Evolutionary conservation across 2,329 filamentous ascomycete species (phyloP).

Genomic region (Mycogone perniciosa): DNA sequence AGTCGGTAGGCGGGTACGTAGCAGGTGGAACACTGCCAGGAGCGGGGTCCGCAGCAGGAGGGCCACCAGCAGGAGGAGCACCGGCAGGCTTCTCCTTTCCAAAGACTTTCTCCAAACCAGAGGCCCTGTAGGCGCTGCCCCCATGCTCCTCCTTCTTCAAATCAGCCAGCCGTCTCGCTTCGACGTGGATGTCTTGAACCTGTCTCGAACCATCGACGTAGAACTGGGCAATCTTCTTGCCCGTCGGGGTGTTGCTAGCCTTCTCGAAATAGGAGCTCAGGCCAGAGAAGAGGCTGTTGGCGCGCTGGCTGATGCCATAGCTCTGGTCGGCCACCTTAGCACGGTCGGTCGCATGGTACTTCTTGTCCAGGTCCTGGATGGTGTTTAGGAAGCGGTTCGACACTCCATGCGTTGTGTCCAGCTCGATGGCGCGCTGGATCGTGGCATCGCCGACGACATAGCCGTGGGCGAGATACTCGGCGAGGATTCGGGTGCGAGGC

Average conservation of each 20-base stretch:
- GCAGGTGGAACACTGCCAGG: slow-evolving; percentile 1
- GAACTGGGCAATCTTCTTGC: slow-evolving; percentile 80
- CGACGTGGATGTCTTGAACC: slow-evolving; percentile 86
- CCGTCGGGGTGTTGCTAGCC: slow-evolving; percentile 78
- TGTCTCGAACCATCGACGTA: slow-evolving; percentile 82
- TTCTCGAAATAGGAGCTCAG: slow-evolving; percentile 91
- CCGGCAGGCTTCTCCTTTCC: slow-evolving; percentile 39
- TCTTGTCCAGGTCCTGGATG: slow-evolving; percentile 70
- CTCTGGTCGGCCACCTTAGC: slow-evolving; percentile 77
- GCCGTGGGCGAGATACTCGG: slow-evolving; percentile 93
- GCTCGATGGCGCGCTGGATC: slow-evolving; percentile 74
- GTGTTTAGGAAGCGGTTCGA: slow-evolving; percentile 71
- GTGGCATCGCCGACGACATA: slow-evolving; percentile 73
- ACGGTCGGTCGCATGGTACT: slow-evolving; percentile 82
- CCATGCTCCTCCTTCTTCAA: slow-evolving; percentile 67
- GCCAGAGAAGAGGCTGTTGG: slow-evolving; percentile 56
- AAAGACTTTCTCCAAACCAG: slow-evolving; percentile 52
- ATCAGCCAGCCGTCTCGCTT: slow-evolving; percentile 82
- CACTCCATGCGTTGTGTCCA: slow-evolving; percentile 87
- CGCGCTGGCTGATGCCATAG: slow-evolving; percentile 74
- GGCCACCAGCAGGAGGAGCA: slow-evolving; percentile 17
- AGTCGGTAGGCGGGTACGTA: background rate
- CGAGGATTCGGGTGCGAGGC: slow-evolving; percentile 84
- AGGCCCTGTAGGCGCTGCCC: slow-evolving; percentile 52
- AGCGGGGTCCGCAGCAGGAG: slow-evolving; percentile 9